These are phyloP conservation scores for Psidium friedrichsthalianum DNA, from an alignment of 345 rosid genomes.

Conservation along the genomic window DNA sequence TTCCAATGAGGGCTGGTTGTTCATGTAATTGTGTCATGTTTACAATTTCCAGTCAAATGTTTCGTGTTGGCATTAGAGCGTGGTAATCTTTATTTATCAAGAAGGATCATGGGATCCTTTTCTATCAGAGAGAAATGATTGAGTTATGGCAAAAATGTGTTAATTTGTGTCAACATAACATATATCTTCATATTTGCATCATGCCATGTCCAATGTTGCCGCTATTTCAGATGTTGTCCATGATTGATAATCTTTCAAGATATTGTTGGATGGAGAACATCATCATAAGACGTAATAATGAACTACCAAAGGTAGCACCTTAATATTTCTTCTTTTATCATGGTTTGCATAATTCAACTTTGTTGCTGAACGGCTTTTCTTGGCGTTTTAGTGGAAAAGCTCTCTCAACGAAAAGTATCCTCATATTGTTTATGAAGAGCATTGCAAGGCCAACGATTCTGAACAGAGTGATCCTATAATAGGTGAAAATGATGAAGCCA, in stretches of 20 bases:
- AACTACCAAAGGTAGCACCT: constrained; percentile 66
- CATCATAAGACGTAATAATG: constrained; percentile 72
- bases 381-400: constrained; percentile 54
- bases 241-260: constrained; percentile 36
- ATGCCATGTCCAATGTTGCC: neutral
- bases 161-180: neutral
- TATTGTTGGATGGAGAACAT: constrained; percentile 97
- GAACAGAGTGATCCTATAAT: constrained; percentile 24
- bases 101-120: too few species aligned
- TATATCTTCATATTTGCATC: neutral
- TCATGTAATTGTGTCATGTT: neutral
- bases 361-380: neutral
- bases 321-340: neutral
- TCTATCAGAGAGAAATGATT: neutral
- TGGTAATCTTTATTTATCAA: neutral
- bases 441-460: constrained; percentile 56
- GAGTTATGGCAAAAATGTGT: neutral
- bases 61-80: neutral
- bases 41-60: neutral
- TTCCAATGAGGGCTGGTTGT: neutral
- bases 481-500: constrained; percentile 26
- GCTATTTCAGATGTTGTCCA: constrained; percentile 13
- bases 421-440: constrained; percentile 84
- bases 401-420: constrained; percentile 65
- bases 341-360: neutral